These are phyloP conservation scores for Rhodotorula sp. DNA, from an alignment of 1,284 basidiomycete species.

Conservation along the genomic window DNA sequence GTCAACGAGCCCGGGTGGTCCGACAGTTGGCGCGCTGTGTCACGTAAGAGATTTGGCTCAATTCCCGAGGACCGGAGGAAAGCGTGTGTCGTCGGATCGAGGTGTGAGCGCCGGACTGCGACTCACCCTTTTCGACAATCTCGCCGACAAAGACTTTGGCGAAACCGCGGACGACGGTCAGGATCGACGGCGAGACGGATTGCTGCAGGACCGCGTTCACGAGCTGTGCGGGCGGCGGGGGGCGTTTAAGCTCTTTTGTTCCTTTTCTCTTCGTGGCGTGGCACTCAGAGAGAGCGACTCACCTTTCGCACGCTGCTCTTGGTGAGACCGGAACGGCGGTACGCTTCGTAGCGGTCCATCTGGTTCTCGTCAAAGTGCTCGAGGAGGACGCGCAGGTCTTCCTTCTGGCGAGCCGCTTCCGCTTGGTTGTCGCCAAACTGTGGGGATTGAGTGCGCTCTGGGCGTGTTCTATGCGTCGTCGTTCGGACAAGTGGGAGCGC, in stretches of 20 bases:
- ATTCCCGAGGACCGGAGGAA: neutral
- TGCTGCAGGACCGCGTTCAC: constrained; percentile 75
- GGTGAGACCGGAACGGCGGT: constrained; percentile 74
- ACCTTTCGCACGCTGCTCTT: constrained; percentile 79
- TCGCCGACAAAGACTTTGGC: constrained; percentile 89
- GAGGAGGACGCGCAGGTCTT: constrained; percentile 64
- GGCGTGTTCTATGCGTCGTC: too few relatives aligned
- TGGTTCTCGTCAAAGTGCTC: constrained; percentile 79
- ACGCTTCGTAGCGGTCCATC: constrained; percentile 83
- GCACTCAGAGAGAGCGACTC: constrained; percentile 31
- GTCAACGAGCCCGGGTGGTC: constrained; percentile 73
- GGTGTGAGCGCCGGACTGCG: neutral
- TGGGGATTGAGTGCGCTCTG: too few relatives aligned
- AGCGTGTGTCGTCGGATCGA: neutral
- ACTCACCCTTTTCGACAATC: constrained; percentile 77
- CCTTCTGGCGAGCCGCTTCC: constrained; percentile 28
- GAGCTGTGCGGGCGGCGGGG: constrained; percentile 57
- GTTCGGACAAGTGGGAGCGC: constrained; percentile 3
- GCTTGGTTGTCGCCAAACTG: constrained; percentile 34
- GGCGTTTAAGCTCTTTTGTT: neutral
- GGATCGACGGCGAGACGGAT: constrained; percentile 78
- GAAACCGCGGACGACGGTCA: constrained; percentile 83
- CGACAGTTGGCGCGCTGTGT: constrained; percentile 67
- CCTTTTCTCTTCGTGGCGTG: too few relatives aligned
- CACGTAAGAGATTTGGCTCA: neutral